Evolutionary conservation across 73 alveolate genomes (phyloP).

Genomic region (Blepharisma stoltei): DNA sequence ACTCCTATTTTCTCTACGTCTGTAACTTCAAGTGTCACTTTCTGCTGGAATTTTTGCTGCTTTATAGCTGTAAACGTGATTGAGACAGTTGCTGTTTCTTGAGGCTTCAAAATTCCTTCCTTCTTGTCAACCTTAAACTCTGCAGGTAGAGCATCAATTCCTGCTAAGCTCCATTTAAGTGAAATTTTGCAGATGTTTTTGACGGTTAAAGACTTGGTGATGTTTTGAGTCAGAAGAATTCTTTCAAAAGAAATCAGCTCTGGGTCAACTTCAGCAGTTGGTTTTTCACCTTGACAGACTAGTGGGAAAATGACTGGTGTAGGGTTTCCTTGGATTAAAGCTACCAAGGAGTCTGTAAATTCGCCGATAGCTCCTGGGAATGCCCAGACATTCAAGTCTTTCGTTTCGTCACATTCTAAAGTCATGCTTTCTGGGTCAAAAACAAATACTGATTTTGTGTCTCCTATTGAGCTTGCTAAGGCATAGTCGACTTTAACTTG

Average conservation of each 20-base stretch:
- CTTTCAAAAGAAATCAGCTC: conserved; percentile 93
- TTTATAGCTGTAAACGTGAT: conserved; percentile 88
- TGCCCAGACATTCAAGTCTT: conserved; percentile 93
- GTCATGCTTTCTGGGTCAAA: conserved; percentile 88
- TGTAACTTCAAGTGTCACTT: conserved; percentile 90
- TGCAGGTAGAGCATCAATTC: conserved; percentile 83
- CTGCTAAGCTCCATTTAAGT: conserved; percentile 93
- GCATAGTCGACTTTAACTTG: conserved; percentile 85
- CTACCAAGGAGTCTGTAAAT: conserved; percentile 92
- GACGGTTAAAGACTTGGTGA: conserved; percentile 83
- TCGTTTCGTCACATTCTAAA: conserved; percentile 86
- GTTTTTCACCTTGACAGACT: conserved; percentile 93
- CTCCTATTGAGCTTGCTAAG: conserved; percentile 50
- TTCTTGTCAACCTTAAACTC: conserved; percentile 84
- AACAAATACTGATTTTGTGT: conserved; percentile 62
- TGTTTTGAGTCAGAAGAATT: conserved; percentile 78
- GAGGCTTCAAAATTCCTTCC: conserved; percentile 88
- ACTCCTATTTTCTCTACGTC: conserved; percentile 93
- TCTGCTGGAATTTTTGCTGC: conserved; percentile 84
- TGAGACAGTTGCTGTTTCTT: conserved; percentile 85
- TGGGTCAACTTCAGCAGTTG: conserved; percentile 91
- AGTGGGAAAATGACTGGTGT: conserved; percentile 90
- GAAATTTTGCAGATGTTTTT: conserved; percentile 92
- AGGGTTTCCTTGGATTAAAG: conserved; percentile 96
- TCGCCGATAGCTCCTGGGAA: conserved; percentile 78